A percentile compares a stretch with the other conserved stretches of the same genome.
Evolutionary conservation across 2,329 filamentous ascomycete species (phyloP).

Genomic region (Xylaria sp.): DNA sequence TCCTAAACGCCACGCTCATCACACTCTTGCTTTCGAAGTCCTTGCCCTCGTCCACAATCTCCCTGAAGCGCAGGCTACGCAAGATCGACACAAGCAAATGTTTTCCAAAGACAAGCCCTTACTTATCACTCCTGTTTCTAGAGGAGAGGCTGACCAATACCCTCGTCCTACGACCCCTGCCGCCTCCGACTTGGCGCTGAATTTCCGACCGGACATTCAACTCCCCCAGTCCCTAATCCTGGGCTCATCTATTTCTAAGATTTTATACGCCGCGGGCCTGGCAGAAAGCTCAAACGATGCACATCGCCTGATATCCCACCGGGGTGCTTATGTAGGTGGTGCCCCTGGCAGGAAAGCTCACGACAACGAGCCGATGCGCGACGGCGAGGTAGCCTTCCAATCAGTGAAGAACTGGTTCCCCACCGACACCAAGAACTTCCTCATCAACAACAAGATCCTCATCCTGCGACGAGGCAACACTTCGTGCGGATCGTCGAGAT

Average conservation of each 20-base stretch:
- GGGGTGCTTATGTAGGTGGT: constrained; percentile 67
- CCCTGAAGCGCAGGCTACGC: constrained; percentile 66
- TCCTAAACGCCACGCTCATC: constrained; percentile 78
- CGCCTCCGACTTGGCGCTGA: constrained; percentile 53
- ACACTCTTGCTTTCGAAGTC: constrained; percentile 81
- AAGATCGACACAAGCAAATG: constrained; percentile 57
- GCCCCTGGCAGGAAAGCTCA: constrained; percentile 46
- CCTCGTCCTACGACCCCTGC: constrained; percentile 30
- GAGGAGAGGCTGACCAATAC: constrained; percentile 27
- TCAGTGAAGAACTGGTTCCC: constrained; percentile 65
- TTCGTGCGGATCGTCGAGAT: constrained; percentile 67
- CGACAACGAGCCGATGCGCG: constrained; percentile 45
- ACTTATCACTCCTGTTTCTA: not conserved
- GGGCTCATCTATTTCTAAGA: constrained; percentile 59
- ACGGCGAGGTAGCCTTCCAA: constrained; percentile 63
- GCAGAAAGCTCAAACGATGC: constrained; percentile 62
- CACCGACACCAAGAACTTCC: constrained; percentile 62
- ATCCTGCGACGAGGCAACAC: constrained; percentile 69
- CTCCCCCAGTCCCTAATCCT: constrained; percentile 64
- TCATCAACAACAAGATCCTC: constrained; percentile 64
- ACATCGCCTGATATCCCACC: constrained; percentile 59
- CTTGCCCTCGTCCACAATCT: constrained; percentile 78
- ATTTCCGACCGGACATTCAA: constrained; percentile 57
- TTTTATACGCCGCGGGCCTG: constrained; percentile 66
- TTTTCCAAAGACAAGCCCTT: constrained; percentile 46